Evolutionary conservation across 768 basidiomycete genomes (phyloP).

Genomic region (Leucosporidium yakuticum): DNA sequence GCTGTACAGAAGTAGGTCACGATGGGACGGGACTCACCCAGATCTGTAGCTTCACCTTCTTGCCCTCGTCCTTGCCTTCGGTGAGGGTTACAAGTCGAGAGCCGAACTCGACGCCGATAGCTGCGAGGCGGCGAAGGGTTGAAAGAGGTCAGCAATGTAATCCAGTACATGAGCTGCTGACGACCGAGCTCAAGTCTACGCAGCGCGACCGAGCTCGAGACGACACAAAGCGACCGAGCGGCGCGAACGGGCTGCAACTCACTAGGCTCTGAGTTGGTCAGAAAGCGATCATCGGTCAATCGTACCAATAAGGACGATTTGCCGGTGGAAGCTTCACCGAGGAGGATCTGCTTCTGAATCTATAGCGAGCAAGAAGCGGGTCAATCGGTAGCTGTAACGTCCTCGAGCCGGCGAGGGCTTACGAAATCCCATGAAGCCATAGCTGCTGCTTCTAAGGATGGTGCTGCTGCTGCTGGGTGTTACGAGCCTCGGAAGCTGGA

Average conservation of each 20-base stretch:
- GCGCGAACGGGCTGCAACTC: too few species aligned
- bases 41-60: constrained; percentile 42
- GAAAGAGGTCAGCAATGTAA: too few species aligned
- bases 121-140: not conserved
- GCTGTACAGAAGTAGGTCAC: too few species aligned
- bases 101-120: constrained; percentile 95
- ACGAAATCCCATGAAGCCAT: constrained; percentile 28
- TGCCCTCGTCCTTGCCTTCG: constrained; percentile 17
- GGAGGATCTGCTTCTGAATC: constrained; percentile 35
- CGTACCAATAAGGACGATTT: constrained; percentile 27
- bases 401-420: not conserved
- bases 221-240: too few species aligned
- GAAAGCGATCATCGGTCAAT: constrained; percentile 29
- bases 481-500: too few species aligned
- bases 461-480: too few species aligned
- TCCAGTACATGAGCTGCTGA: too few species aligned
- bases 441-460: not conserved
- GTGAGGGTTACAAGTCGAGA: constrained; percentile 78
- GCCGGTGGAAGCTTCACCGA: constrained; percentile 30
- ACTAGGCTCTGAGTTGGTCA: constrained; percentile 29
- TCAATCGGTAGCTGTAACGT: too few species aligned
- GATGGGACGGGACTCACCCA: too few species aligned
- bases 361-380: not conserved
- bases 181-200: too few species aligned
- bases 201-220: too few species aligned